Evolutionary conservation across 495 filamentous ascomycete species (phyloP), one percentile per base, ranked within the genome.

Genomic region (Hyaloscypha bicolor): DNA sequence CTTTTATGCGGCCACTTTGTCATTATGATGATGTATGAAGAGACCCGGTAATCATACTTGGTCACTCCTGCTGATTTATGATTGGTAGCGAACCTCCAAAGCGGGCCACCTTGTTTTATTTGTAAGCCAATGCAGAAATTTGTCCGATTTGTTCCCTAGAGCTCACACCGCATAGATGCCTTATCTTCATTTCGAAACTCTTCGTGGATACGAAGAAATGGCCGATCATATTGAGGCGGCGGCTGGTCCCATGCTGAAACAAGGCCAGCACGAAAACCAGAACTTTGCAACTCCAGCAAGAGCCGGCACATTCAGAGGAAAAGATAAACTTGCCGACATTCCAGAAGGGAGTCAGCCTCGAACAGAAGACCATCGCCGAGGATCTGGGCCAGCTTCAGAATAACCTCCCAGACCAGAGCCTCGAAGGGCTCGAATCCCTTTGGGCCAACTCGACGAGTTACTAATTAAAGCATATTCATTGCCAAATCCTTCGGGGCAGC

Each of bases 1-100:
- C 60, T 11, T 62, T 45, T 51, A 62, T 62, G 60, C 39, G 30
- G 9, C 60, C 60, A 4, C 14, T 45, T 4, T 62, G 35, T 51
- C 42, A 16, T 9, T 3, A 9, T 45, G 6, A 6, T 45, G 42
- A n/a, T 37, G 14, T 11, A 12, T 45, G 3, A 45, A 12, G 42
- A 16, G 42, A 45, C 3, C 14, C 3, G 42, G 42, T 11, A 3
- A 16, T 45, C 42, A 45, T 5, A 9, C 33, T 37, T 5, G 9
- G 31, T n/a, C 51, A 6, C 16, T 29, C 51, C 4, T 56, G 53
- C 53, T 56, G 21, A 56, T 25, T 32, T 56, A 25, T 56, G 42
- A 45, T 45, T 3, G 9, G 6, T 19, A 45, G 42, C 6, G 6
- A 45, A 45, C 6, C 14, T 11, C 42, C 14, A 45, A 9, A 45